phyloP scores from a whole-genome alignment of 441 rosid genomes.

The Corymbia calophylla region DNA sequence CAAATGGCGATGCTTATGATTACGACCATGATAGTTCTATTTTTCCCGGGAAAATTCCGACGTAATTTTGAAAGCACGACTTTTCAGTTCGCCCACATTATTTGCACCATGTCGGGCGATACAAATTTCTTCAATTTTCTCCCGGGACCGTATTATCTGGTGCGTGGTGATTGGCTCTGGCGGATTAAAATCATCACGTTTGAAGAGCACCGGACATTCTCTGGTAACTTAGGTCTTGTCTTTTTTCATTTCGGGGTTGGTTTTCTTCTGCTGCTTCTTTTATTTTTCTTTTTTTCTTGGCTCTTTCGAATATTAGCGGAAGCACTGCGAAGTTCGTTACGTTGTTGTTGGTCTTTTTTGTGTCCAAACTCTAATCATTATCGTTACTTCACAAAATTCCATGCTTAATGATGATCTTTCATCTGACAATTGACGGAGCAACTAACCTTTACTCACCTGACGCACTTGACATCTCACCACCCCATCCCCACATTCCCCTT shows the following conservation, averaged over 20 bases:
- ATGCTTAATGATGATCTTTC: slow-evolving; percentile 35
- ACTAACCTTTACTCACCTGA: slow-evolving; percentile 39
- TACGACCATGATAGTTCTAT: neutral
- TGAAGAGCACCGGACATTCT: neutral
- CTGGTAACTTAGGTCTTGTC: neutral
- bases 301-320: slow-evolving; percentile 13
- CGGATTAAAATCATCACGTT: neutral
- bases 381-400: slow-evolving; percentile 22
- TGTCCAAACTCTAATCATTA: slow-evolving; percentile 34
- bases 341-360: neutral
- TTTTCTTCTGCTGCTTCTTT: neutral
- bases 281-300: too few relatives aligned
- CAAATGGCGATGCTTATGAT: neutral
- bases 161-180: neutral
- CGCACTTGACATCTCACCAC: slow-evolving; percentile 36
- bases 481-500: slow-evolving; percentile 21
- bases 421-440: slow-evolving; percentile 43
- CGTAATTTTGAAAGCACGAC: neutral
- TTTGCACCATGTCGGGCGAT: neutral
- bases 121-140: neutral
- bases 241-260: neutral
- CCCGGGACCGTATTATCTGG: neutral
- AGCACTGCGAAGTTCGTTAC: slow-evolving; percentile 34
- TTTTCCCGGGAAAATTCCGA: neutral
- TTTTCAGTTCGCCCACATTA: neutral